Conservation (phyloP, 495 filamentous ascomycete species). For the Penicillium crystallinum region DNA sequence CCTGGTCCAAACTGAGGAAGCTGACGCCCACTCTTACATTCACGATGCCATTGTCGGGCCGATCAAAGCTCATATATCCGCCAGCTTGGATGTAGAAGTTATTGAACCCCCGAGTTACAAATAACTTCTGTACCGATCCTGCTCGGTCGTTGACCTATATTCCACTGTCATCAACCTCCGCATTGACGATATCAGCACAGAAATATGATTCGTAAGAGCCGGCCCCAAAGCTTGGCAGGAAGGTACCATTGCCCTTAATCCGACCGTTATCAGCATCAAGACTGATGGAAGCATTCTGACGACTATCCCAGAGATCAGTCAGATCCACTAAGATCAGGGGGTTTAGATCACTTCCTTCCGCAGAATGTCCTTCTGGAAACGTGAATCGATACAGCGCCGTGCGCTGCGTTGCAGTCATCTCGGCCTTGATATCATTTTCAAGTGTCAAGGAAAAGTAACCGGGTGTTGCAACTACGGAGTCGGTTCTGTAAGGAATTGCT, state of each 20-base stretch:
- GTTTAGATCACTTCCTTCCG: conserved; percentile 31
- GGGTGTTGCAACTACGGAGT: conserved; percentile 55
- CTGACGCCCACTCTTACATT: conserved; percentile 63
- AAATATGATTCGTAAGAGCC: conserved; percentile 61
- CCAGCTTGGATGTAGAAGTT: conserved; percentile 60
- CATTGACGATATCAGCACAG: conserved; percentile 65
- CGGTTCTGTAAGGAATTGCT: conserved; percentile 41
- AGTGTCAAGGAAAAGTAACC: conserved; percentile 64
- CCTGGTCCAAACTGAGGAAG: conserved; percentile 61
- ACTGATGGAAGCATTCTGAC: conserved; percentile 55
- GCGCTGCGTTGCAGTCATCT: conserved; percentile 65
- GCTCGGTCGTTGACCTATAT: conserved; percentile 62
- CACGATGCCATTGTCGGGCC: conserved; percentile 43
- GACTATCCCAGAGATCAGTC: conserved; percentile 59
- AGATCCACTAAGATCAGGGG: conserved; percentile 63
- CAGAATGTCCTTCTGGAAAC: conserved; percentile 47
- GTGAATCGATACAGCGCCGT: conserved; percentile 66
- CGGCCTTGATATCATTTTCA: conserved; percentile 51
- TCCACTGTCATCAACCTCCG: conserved; percentile 54
- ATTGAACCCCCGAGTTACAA: conserved; percentile 50
- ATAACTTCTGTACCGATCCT: conserved; percentile 51
- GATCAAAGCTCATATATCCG: conserved; percentile 54
- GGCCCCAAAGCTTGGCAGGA: conserved; percentile 64
- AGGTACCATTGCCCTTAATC: conserved; percentile 60
- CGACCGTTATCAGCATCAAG: conserved; percentile 57